Conservation (phyloP, 2,329 filamentous ascomycete genomes). For the Colletotrichum chlorophyti region DNA sequence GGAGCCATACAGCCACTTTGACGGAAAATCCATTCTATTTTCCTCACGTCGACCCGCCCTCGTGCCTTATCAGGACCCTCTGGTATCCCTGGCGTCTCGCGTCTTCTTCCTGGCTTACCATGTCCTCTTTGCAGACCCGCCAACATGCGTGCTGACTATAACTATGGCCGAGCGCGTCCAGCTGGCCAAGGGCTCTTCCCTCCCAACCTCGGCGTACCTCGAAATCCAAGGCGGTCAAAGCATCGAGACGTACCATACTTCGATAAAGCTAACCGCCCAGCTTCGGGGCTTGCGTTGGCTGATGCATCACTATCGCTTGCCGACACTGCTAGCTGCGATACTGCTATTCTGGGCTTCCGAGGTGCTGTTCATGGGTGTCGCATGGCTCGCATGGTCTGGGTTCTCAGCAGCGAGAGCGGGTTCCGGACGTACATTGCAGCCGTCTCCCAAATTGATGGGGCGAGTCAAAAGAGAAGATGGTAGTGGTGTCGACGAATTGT, state of each 20-base stretch:
- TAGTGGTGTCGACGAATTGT: slow-evolving; percentile 39
- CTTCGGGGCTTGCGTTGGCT: slow-evolving; percentile 80
- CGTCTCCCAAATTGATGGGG: background rate
- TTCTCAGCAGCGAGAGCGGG: slow-evolving; percentile 22
- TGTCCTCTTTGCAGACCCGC: slow-evolving; percentile 67
- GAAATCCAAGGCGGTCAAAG: slow-evolving; percentile 74
- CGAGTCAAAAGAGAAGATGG: slow-evolving; percentile 36
- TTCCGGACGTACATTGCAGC: slow-evolving; percentile 23
- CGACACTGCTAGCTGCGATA: slow-evolving; percentile 73
- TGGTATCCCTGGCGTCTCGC: slow-evolving; percentile 68
- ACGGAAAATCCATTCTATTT: slow-evolving; percentile 55
- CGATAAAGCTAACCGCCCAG: slow-evolving; percentile 74
- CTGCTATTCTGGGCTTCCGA: slow-evolving; percentile 79
- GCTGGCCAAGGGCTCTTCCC: slow-evolving; percentile 56
- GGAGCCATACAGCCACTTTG: slow-evolving; percentile 43
- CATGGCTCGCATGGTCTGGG: slow-evolving; percentile 64
- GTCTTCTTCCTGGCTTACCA: slow-evolving; percentile 73
- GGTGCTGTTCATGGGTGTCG: slow-evolving; percentile 68
- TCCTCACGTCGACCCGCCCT: slow-evolving; percentile 77
- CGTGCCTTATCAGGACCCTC: slow-evolving; percentile 77
- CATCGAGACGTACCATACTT: slow-evolving; percentile 78
- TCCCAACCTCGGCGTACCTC: slow-evolving; percentile 56
- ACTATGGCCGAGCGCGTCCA: slow-evolving; percentile 76
- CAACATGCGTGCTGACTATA: slow-evolving; percentile 69
- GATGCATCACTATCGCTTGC: slow-evolving; percentile 84